Percentiles rank a stretch among this genome's conserved stretches.
These are phyloP conservation scores for Leishmania aethiopica DNA, from an alignment of 208 protist species.

Conservation along the genomic window DNA sequence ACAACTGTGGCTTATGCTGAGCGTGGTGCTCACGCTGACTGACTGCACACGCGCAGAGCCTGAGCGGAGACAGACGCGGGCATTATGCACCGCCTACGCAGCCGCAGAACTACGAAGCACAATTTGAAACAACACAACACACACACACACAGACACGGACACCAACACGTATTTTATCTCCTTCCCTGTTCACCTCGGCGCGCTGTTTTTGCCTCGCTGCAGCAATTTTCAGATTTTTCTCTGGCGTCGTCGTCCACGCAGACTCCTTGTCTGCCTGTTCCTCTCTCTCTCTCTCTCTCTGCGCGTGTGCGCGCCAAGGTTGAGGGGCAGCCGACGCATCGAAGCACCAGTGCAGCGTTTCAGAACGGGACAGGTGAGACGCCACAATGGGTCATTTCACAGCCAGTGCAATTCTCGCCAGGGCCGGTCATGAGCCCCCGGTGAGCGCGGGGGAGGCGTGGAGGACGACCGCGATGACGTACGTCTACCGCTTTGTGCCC, in stretches of 20 bases:
- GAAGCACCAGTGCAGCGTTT: not conserved
- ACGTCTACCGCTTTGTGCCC: slow-evolving; percentile 39
- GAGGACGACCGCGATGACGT: slow-evolving; percentile 10
- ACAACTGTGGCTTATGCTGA: not conserved
- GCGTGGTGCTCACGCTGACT: not conserved
- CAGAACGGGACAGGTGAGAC: not conserved
- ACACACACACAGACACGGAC: not conserved
- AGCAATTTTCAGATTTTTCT: not conserved
- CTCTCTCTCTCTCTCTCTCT: not conserved
- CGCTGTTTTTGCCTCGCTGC: not conserved
- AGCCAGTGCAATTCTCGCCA: not conserved
- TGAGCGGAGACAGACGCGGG: no score
- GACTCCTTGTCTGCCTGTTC: not conserved
- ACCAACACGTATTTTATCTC: not conserved
- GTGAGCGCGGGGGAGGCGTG: slow-evolving; percentile 1
- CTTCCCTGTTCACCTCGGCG: not conserved
- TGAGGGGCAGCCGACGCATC: not conserved
- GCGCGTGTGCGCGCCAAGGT: not conserved
- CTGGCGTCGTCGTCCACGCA: not conserved
- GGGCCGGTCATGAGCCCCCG: not conserved
- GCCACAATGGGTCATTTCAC: not conserved
- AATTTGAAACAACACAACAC: no score
- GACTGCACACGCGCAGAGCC: no score
- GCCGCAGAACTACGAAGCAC: no score
- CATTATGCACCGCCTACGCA: no score